A percentile compares a stretch with the other conserved stretches of the same genome.
These are phyloP conservation scores for Plasmodium adleri DNA, from an alignment of 169 alveolate genomes.

Conservation along the genomic window DNA sequence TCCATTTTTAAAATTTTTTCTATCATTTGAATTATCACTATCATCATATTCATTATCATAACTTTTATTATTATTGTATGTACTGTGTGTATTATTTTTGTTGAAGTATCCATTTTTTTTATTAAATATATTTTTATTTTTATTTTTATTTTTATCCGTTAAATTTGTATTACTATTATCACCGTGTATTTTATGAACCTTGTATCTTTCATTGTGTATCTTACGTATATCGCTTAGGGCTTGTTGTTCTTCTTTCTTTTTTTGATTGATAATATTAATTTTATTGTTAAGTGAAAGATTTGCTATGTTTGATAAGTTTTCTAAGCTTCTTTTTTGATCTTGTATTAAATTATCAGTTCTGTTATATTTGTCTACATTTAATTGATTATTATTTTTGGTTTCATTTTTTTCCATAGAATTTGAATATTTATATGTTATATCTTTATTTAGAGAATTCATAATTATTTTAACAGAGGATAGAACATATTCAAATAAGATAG, in stretches of 20 bases:
- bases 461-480: conserved; percentile 59
- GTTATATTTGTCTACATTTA: background rate
- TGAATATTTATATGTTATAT: conserved; percentile 5
- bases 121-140: background rate
- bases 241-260: conserved; percentile 44
- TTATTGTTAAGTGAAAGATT: conserved; percentile 25
- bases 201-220: conserved; percentile 53
- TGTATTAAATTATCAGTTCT: background rate
- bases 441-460: conserved; percentile 39
- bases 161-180: background rate
- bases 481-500: conserved; percentile 67
- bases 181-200: conserved; percentile 36
- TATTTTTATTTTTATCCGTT: background rate
- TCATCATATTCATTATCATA: too few species aligned
- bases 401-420: conserved; percentile 3
- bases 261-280: conserved; percentile 33
- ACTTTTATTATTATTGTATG: too few species aligned
- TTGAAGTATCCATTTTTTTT: background rate
- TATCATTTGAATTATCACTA: background rate
- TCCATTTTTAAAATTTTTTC: conserved; percentile 21
- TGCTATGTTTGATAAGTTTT: conserved; percentile 27
- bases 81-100: background rate
- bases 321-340: conserved; percentile 39
- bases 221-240: conserved; percentile 66
- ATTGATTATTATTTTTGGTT: background rate